A percentile compares a stretch with the other conserved stretches of the same genome.
Conservation (phyloP, 257 asterid species). For the Cinchona pubescens region DNA sequence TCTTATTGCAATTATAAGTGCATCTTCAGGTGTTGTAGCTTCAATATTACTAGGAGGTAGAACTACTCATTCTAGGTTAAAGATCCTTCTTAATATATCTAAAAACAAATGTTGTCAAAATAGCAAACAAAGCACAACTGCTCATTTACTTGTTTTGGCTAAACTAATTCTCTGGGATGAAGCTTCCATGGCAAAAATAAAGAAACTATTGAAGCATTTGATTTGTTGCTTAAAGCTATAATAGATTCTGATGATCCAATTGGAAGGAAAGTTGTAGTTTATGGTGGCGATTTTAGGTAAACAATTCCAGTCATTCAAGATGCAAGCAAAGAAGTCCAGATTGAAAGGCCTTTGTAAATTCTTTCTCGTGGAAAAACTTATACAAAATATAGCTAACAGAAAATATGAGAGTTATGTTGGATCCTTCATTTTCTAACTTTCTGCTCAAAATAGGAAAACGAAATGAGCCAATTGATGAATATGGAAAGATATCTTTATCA, state of each 20-base stretch:
- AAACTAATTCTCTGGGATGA: constrained; percentile 11
- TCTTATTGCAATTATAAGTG: neutral
- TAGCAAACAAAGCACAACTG: neutral
- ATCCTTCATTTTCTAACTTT: too few species aligned
- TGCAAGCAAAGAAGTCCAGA: neutral
- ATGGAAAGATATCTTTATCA: too few species aligned
- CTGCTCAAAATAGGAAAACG: too few species aligned
- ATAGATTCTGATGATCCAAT: neutral
- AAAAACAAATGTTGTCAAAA: neutral
- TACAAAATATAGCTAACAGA: too few species aligned
- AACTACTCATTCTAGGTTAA: constrained; percentile 5
- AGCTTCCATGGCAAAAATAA: constrained; percentile 8
- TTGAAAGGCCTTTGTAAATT: neutral
- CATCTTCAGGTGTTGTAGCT: constrained; percentile 1
- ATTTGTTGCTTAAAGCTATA: neutral
- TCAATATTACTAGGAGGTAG: neutral
- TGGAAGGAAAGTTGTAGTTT: neutral
- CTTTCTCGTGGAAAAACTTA: too few species aligned
- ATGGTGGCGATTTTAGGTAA: constrained; percentile 12
- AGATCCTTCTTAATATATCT: neutral
- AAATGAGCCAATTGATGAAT: too few species aligned
- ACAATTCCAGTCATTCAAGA: neutral
- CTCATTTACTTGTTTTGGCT: neutral
- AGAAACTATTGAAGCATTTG: neutral
- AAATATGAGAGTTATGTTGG: too few species aligned